These are phyloP conservation scores for Xylariaceae sp. DNA, from an alignment of 2,329 filamentous ascomycete species.

Conservation along the genomic window DNA sequence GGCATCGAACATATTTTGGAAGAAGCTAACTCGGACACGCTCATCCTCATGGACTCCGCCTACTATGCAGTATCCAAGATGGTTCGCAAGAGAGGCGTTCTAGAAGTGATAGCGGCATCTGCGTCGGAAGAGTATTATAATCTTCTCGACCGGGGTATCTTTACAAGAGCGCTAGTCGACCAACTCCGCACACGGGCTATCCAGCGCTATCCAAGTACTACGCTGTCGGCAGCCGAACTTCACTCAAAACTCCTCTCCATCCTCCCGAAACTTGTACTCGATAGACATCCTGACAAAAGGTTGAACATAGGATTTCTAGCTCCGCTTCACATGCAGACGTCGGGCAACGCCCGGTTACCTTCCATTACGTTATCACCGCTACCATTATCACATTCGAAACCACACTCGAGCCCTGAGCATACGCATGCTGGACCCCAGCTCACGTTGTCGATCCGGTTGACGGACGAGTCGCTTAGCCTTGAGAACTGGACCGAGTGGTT, in stretches of 20 bases:
- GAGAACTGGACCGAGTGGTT: slow-evolving; percentile 65
- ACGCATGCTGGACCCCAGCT: slow-evolving; percentile 48
- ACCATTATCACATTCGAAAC: slow-evolving; percentile 41
- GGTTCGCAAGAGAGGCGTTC: slow-evolving; percentile 57
- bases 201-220: slow-evolving; percentile 49
- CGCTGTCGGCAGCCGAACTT: slow-evolving; percentile 59
- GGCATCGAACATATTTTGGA: slow-evolving; percentile 63
- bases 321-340: slow-evolving; percentile 62
- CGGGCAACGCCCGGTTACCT: slow-evolving; percentile 58
- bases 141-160: slow-evolving; percentile 56
- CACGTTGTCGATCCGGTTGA: slow-evolving; percentile 56
- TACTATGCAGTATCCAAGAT: slow-evolving; percentile 62
- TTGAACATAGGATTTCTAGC: slow-evolving; percentile 55
- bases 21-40: slow-evolving; percentile 59
- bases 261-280: slow-evolving; percentile 59
- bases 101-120: slow-evolving; percentile 63
- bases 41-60: slow-evolving; percentile 64
- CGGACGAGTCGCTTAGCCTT: slow-evolving; percentile 57
- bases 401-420: slow-evolving; percentile 45
- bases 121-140: slow-evolving; percentile 58
- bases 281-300: slow-evolving; percentile 55
- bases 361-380: slow-evolving; percentile 62
- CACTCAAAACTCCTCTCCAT: slow-evolving; percentile 59
- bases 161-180: slow-evolving; percentile 57
- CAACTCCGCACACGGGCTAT: slow-evolving; percentile 55